These are phyloP conservation scores for Phytophthora niederhauseri DNA, from an alignment of 352 stramenopile species.

Conservation along the genomic window DNA sequence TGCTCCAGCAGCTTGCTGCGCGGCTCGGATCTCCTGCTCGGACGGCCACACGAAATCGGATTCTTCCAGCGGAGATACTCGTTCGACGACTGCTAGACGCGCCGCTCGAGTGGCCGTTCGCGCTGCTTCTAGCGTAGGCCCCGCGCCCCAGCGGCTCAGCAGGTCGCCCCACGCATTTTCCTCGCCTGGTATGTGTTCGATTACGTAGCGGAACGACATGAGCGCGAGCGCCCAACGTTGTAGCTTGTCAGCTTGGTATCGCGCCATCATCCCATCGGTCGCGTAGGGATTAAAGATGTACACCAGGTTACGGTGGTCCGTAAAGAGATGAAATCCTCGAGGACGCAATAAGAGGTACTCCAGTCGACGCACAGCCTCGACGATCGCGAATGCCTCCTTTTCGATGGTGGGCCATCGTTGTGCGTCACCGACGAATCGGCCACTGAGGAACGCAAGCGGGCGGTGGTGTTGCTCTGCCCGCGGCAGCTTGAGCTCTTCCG, in stretches of 20 bases:
- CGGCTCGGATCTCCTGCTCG: background rate
- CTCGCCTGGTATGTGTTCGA: slow-evolving; percentile 17
- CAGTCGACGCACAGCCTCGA: background rate
- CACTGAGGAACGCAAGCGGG: slow-evolving; percentile 10
- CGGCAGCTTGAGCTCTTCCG: background rate
- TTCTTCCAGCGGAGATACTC: slow-evolving; percentile 3
- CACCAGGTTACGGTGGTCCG: slow-evolving; percentile 24
- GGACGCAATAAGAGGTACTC: slow-evolving; percentile 19
- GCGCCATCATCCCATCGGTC: slow-evolving; percentile 1
- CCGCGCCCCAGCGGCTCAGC: background rate
- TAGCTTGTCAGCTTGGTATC: slow-evolving; percentile 7
- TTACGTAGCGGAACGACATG: slow-evolving; percentile 18
- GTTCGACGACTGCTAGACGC: background rate
- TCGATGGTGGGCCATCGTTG: background rate
- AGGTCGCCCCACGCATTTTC: slow-evolving; percentile 11
- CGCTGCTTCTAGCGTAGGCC: too few species aligned
- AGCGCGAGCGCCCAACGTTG: slow-evolving; percentile 23
- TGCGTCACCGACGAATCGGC: background rate
- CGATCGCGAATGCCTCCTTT: background rate
- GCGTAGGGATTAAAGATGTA: slow-evolving; percentile 28
- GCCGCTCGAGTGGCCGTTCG: too few species aligned
- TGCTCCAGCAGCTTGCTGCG: too few species aligned
- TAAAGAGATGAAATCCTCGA: slow-evolving; percentile 21
- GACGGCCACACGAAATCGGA: slow-evolving; percentile 8
- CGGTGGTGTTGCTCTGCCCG: slow-evolving; percentile 4